phyloP scores from a whole-genome alignment of 2,329 filamentous ascomycete species.

The Talaromyces pinophilus region DNA sequence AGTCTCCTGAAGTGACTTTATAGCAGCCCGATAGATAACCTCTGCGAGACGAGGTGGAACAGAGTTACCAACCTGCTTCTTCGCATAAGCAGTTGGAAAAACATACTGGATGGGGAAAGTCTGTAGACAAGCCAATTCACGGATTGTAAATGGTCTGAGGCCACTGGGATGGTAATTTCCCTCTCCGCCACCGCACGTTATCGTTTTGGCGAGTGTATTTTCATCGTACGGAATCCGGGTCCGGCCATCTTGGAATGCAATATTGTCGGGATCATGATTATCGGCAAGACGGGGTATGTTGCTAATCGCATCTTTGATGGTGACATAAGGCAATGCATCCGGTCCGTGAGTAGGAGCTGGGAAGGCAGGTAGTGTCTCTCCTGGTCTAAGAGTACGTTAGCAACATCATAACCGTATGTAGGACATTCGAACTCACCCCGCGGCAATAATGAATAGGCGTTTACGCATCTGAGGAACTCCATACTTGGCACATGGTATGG shows the following conservation, averaged over 20 bases:
- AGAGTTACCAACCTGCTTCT: constrained; percentile 75
- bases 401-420: background rate
- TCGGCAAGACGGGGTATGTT: constrained; percentile 43
- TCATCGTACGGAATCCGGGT: constrained; percentile 48
- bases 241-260: constrained; percentile 29
- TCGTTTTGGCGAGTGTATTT: constrained; percentile 55
- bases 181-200: constrained; percentile 64
- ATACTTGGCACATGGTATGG: constrained; percentile 55
- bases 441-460: constrained; percentile 55
- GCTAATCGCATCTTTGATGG: constrained; percentile 46
- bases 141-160: constrained; percentile 61
- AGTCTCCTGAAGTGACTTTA: constrained; percentile 37
- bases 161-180: constrained; percentile 68
- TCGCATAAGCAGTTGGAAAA: constrained; percentile 51
- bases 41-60: constrained; percentile 62
- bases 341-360: constrained; percentile 61
- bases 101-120: constrained; percentile 65
- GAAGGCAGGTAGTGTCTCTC: constrained; percentile 68
- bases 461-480: constrained; percentile 53
- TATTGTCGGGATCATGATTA: constrained; percentile 45
- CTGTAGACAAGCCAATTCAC: constrained; percentile 69
- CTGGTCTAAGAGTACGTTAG: constrained; percentile 56
- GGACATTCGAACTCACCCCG: constrained; percentile 46
- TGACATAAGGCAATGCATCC: constrained; percentile 39
- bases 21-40: constrained; percentile 42